Evolutionary conservation across 1,139 yeast species (phyloP).

Genomic region (Lodderomyces theae): DNA sequence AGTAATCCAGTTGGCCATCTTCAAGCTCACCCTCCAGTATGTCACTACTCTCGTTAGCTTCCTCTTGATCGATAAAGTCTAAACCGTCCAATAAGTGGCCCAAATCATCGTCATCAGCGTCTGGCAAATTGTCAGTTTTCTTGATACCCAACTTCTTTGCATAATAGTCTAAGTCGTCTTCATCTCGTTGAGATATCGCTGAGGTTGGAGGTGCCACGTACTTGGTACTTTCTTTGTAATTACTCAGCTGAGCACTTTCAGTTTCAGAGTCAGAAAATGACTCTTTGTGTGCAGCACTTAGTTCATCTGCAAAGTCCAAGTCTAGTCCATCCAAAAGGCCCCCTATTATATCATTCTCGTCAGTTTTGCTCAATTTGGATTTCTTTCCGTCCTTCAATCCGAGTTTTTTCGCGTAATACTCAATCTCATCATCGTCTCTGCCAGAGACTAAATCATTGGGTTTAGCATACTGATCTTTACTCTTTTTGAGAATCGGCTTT

Average conservation of each 20-base stretch:
- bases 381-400: slow-evolving; percentile 59
- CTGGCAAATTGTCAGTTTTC: slow-evolving; percentile 40
- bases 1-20: slow-evolving; percentile 58
- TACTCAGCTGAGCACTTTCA: slow-evolving; percentile 3
- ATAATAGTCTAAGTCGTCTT: slow-evolving; percentile 76
- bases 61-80: slow-evolving; percentile 50
- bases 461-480: slow-evolving; percentile 5
- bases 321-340: slow-evolving; percentile 78
- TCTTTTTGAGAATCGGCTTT: slow-evolving; percentile 27
- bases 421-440: slow-evolving; percentile 75
- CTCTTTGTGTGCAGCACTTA: slow-evolving; percentile 5
- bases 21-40: slow-evolving; percentile 59
- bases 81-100: slow-evolving; percentile 78
- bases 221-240: slow-evolving; percentile 12
- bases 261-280: neutral
- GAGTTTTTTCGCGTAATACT: slow-evolving; percentile 76
- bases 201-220: slow-evolving; percentile 22
- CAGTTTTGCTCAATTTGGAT: slow-evolving; percentile 42
- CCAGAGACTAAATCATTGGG: slow-evolving; percentile 26
- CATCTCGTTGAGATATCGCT: slow-evolving; percentile 54
- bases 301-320: slow-evolving; percentile 38
- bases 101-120: slow-evolving; percentile 61
- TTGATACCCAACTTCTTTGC: slow-evolving; percentile 80
- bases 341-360: slow-evolving; percentile 67
- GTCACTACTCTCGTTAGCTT: slow-evolving; percentile 9